phyloP scores from a whole-genome alignment of 306 rosid species.

The Sicyos edulis region DNA sequence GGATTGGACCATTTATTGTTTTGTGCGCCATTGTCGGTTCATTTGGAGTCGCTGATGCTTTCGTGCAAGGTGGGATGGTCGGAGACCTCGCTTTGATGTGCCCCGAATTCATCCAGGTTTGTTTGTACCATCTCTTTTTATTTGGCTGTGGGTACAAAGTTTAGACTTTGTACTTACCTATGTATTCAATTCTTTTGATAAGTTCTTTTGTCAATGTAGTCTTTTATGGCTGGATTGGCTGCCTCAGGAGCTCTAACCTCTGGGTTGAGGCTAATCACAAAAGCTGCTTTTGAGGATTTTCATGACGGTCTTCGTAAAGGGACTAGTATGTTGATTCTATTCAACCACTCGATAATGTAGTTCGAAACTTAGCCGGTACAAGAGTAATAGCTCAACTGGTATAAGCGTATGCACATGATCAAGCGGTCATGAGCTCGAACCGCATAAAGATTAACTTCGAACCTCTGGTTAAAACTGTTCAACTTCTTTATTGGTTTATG shows the following conservation, averaged over 20 bases:
- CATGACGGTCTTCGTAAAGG: constrained; percentile 81
- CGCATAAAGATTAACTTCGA: neutral
- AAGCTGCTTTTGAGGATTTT: constrained; percentile 50
- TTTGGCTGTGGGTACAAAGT: neutral
- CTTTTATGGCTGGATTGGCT: constrained; percentile 71
- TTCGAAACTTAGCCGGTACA: no score
- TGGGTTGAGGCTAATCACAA: constrained; percentile 56
- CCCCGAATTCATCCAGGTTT: constrained; percentile 77
- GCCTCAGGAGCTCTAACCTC: constrained; percentile 77
- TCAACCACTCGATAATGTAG: neutral
- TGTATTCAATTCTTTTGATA: neutral
- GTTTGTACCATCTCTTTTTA: neutral
- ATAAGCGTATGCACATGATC: no score
- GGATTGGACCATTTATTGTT: constrained; percentile 48
- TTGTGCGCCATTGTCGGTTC: constrained; percentile 48
- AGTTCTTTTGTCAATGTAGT: constrained; percentile 35
- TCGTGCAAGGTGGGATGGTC: constrained; percentile 72
- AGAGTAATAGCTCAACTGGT: no score
- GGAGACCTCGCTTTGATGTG: constrained; percentile 63
- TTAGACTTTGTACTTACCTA: neutral
- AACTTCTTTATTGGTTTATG: constrained; percentile 18
- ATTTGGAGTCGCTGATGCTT: constrained; percentile 74
- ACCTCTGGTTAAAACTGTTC: neutral
- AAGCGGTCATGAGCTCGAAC: no score
- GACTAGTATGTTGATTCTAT: constrained; percentile 43